Evolutionary conservation across 2,329 filamentous ascomycete genomes (phyloP), one percentile per base, ranked within the genome.

Genomic region (Penicillium brevicompactum): DNA sequence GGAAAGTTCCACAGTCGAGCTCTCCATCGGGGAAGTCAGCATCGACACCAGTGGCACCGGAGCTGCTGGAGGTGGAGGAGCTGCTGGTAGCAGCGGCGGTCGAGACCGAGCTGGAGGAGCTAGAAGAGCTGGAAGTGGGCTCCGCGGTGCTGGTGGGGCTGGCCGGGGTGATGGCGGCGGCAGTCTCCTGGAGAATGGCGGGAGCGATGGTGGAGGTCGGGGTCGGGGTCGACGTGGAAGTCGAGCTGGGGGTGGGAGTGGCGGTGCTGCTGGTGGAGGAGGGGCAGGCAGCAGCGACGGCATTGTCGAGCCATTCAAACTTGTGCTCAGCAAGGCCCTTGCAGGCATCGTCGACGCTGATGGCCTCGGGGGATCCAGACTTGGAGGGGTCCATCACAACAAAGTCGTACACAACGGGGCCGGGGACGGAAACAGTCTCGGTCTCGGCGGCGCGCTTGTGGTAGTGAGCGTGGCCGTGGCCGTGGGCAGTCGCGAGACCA

Each of bases 21-120:
- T 85, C 74, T 56, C 90, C 90, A 73, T 88, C 87, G 11, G 89
- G 89, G 81, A 97, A 97, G 7, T 86, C 78, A 14, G 77, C 76
- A 62, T 86, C 79, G 51, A 93, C 62, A 48, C 89, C 90, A 22
- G 68, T 78, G 48, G 73, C 78, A 32, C 63, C 61, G 2, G 68
- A 61, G 55, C 61, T 58, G 54, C 67, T 48, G 42, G 74, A 60
- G 61, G 66, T 58, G 51, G 67, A 46, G 41, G 63, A 14, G 47
- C 18, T 44, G 24, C 64, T 55, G 55, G 63, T 64, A 10, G 72
- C 58, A 34, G 43, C 49, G 4, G 50, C 54, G 22, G 37, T 51
- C 18, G 57, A 47, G 30, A 62, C 58, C 18, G 46, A 27, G 72
- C 59, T 14, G 69, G 60, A 65, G 69, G 60, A 65, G 24, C 24